Conservation (phyloP, 2,329 filamentous ascomycete species). For the Aureobasidium mangrovei region DNA sequence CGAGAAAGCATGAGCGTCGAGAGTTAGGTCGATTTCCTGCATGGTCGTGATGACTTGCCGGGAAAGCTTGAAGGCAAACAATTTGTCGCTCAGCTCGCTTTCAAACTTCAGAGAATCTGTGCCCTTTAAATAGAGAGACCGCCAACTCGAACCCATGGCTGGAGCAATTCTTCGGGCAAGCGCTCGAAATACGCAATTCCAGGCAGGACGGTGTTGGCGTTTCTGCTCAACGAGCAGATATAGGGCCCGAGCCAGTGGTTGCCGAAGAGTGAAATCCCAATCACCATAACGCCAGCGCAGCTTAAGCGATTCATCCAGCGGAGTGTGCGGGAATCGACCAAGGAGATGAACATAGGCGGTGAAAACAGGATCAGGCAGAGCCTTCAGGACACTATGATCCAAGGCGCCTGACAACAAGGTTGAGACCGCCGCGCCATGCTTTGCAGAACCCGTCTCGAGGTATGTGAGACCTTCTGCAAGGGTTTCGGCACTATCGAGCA, state of each 20-base stretch:
- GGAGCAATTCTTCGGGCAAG: constrained; percentile 16
- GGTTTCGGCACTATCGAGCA: constrained; percentile 47
- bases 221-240: constrained; percentile 20
- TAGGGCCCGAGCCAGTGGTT: constrained; percentile 22
- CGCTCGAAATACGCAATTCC: constrained; percentile 22
- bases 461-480: constrained; percentile 42
- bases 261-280: constrained; percentile 11
- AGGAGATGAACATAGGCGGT: constrained; percentile 45
- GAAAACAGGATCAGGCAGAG: constrained; percentile 33
- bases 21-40: constrained; percentile 25
- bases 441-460: constrained; percentile 26
- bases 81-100: constrained; percentile 7
- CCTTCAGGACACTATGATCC: background rate
- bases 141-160: background rate
- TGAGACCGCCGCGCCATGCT: background rate
- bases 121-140: background rate
- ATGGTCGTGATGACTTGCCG: constrained; percentile 23
- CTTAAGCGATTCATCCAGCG: constrained; percentile 17
- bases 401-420: constrained; percentile 17
- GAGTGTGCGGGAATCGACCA: constrained; percentile 35
- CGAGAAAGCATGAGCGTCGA: constrained; percentile 25
- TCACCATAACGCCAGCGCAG: background rate
- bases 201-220: constrained; percentile 18
- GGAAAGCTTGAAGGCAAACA: constrained; percentile 21
- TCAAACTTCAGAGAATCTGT: background rate